Percentiles rank a stretch among this genome's conserved stretches.
Conservation (phyloP, 257 asterid species). For the Knoxia roxburghii region DNA sequence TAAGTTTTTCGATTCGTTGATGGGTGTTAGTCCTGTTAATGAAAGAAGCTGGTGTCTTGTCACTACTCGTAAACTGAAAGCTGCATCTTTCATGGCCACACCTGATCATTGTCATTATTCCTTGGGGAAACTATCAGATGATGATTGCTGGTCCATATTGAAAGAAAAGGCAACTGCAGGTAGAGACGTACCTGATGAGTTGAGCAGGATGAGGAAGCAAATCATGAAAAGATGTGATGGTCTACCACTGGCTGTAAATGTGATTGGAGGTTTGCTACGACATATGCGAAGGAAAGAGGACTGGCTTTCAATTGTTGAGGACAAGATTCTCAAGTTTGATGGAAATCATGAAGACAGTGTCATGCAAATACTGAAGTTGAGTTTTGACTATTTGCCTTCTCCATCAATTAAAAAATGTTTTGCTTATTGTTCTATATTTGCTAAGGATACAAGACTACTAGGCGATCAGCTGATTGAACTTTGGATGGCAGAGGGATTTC, state of each 20-base stretch:
- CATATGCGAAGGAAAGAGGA: slow-evolving; percentile 5
- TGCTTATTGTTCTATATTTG: slow-evolving; percentile 31
- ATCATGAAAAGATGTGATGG: background rate
- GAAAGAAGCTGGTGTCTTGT: slow-evolving; percentile 13
- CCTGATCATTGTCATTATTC: background rate
- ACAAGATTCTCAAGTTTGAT: background rate
- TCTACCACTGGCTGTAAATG: slow-evolving; percentile 10
- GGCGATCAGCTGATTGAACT: slow-evolving; percentile 18
- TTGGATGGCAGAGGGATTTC: slow-evolving; percentile 39
- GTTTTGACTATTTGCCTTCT: slow-evolving; percentile 29
- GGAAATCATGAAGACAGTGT: background rate
- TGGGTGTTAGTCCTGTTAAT: background rate
- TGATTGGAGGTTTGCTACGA: slow-evolving; percentile 27
- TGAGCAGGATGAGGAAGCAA: background rate
- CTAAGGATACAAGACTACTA: background rate
- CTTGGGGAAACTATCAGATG: background rate
- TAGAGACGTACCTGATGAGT: background rate
- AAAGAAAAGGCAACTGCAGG: background rate
- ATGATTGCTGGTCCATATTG: slow-evolving; percentile 11
- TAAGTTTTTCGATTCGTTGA: slow-evolving; percentile 3
- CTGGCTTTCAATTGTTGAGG: slow-evolving; percentile 17
- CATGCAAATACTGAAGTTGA: slow-evolving; percentile 20
- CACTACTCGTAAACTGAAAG: background rate
- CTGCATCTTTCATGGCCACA: background rate
- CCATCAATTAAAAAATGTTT: slow-evolving; percentile 29